These are phyloP conservation scores for Tetrapisispora namnaoensis DNA, from an alignment of 805 yeast species.

Conservation along the genomic window DNA sequence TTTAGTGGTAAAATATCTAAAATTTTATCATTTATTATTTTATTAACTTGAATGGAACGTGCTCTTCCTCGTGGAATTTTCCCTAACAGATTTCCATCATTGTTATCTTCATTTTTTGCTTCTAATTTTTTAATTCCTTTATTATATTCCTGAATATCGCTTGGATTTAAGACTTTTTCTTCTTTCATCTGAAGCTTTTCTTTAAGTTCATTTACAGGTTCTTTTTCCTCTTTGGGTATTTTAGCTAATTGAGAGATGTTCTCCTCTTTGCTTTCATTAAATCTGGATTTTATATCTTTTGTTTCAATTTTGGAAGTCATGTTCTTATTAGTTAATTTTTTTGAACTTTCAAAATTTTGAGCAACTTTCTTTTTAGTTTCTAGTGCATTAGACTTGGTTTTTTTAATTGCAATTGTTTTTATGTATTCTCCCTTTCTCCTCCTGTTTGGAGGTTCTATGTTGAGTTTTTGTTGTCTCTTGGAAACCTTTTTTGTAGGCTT, in stretches of 20 bases:
- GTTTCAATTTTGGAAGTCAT: no score
- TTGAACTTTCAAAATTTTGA: no score
- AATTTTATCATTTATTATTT: not conserved
- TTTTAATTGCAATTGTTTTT: not conserved
- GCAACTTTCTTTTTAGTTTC: no score
- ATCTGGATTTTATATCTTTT: no score
- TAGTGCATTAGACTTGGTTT: not conserved
- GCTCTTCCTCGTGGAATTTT: not conserved
- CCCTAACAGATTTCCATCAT: not conserved
- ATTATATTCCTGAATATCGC: not conserved
- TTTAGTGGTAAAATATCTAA: not conserved
- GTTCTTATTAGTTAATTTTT: no score
- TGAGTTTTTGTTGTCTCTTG: constrained; percentile 12
- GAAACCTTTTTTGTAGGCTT: not conserved
- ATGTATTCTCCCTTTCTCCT: not conserved
- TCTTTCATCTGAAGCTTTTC: no score
- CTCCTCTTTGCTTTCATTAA: no score
- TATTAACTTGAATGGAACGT: not conserved
- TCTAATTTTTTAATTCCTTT: not conserved
- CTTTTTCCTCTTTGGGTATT: no score
- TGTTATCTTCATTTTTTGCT: not conserved
- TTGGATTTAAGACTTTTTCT: not conserved
- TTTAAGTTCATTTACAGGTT: no score
- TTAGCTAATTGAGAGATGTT: no score
- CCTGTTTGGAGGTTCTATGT: constrained; percentile 9